Base-by-base conservation (phyloP, 495 filamentous ascomycete genomes). In the Penicillium antarcticum region DNA sequence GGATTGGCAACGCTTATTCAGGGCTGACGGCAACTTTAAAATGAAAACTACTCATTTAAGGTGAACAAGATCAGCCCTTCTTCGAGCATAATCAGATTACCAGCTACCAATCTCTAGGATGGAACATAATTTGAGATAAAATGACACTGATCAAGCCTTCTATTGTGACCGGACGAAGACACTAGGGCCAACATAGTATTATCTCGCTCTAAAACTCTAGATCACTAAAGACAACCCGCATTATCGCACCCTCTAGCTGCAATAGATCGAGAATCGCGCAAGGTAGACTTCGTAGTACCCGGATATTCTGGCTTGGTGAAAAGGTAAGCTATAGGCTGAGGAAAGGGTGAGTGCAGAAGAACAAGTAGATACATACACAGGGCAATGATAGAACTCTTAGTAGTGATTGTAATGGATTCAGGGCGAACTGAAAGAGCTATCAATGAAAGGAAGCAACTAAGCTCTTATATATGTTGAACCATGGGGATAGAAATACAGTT, bases 221-320 rank as follows among this genome's bases (percentile, higher is more conserved):
- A 55, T 53, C 49, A 49, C 33, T 56, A 47, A 56, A 54, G 13
- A 61, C 61, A 56, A 61, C 34, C 41, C 54, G 51, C 52, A 64
- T 56, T 48, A 64, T 56, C 32, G 57, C 52, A 36, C 24, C 49
- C 46, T 64, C 61, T 45, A 56, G 49, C 46, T 57, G 57, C 35
- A 53, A 58, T 32, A 57, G 61, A 54, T 64, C 51, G 42, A 63
- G 24, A 50, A 63, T 50, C 39, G 21, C 21, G 21, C 21, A 23
- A 23, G 21, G 21, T 23, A 23, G 21, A 23, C 21, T 23, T 23
- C 21, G 21, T 23, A 23, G 21, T 23, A 23, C 21, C 21, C 21
- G 5, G 21, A 23, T 5, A 23, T 23, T 23, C 21, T 23, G 21
- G 21, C 21, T 23, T 23, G 21, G 21, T 23, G 21, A 23, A 23